Evolutionary conservation across 345 rosid species (phyloP), one percentile per base, ranked within the genome.

Genomic region (Pistacia vera): DNA sequence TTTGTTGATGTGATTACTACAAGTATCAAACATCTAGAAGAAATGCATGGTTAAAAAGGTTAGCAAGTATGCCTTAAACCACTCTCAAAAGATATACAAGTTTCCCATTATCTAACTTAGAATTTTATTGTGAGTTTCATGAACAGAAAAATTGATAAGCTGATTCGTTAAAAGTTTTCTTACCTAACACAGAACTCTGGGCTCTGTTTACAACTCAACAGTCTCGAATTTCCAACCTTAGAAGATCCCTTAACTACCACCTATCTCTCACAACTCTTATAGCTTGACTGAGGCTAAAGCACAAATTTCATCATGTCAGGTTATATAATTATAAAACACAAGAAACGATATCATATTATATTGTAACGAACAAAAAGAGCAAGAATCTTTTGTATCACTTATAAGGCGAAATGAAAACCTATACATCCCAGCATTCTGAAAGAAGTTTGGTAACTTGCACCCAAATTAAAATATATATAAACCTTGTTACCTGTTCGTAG

Each of bases 381-480:
- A 4, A 38, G 55, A 9, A 25, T 59, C 35, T 66, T 52, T 49
- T 28, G 49, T n/a, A 56, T 68, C 73, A 81, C 92, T 87, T 82
- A 87, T 91, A 33, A 76, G 44, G 36, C 82, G 83, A 83, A 93
- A 93, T 11, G 60, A 73, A 82, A 92, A 93, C 1, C 62, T 69
- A 71, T 88, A 93, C 65, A 79, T 71, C 46, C 94, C 94, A 30
- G 90, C 87, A 75, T 78, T 75, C 68, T 77, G 75, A 75, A 93
- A 22, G 25, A 22, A 22, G 25, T 22, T 22, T 22, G 25, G 25
- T 22, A 22, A 22, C 75, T 74, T 87, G 80, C 73, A 36, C 46
- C 86, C 80, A 49, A 88, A 61, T 22, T 85, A n/a, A 80, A 91
- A 91, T 68, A 87, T 81, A 81, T 93, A 22, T 22, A 22, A 22